These are phyloP conservation scores for Chaetoceros tenuissimus DNA, from an alignment of 108 stramenopile species.

Conservation along the genomic window DNA sequence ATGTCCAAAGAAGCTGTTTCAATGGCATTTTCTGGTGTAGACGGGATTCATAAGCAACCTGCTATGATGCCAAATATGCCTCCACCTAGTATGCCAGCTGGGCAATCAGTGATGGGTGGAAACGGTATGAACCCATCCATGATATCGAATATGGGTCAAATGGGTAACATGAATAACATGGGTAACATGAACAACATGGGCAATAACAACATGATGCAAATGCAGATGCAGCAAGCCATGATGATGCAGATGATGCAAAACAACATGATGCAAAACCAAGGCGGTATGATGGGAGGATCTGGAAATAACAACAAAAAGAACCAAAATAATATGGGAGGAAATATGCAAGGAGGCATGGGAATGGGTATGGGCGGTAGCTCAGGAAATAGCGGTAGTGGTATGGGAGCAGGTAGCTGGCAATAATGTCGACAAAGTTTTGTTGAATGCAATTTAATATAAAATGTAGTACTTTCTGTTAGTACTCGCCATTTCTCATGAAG, in stretches of 20 bases:
- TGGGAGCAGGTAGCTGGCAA: too few relatives aligned
- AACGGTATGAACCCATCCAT: conserved; percentile 6
- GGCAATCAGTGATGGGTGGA: conserved; percentile 9
- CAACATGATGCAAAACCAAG: conserved; percentile 21
- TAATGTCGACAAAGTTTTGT: too few relatives aligned
- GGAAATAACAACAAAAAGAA: conserved; percentile 4
- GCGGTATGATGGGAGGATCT: conserved; percentile 26
- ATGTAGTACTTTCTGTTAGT: too few relatives aligned
- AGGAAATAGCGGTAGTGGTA: too few relatives aligned
- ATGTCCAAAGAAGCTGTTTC: neutral
- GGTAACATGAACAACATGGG: conserved; percentile 6
- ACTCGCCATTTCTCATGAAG: too few relatives aligned
- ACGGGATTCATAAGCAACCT: conserved; percentile 8
- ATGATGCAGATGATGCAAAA: conserved; percentile 30
- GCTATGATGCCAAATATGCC: conserved; percentile 1
- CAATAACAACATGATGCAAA: conserved; percentile 14
- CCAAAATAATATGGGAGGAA: neutral
- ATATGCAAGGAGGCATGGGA: conserved; percentile 11
- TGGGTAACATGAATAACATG: conserved; percentile 13
- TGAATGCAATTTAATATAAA: too few relatives aligned
- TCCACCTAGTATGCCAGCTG: neutral
- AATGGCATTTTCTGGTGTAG: conserved; percentile 17
- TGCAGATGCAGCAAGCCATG: conserved; percentile 3
- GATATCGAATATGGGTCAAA: conserved; percentile 1
- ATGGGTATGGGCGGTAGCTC: too few relatives aligned